phyloP scores from a whole-genome alignment of 139 green algal species.

The Chlamydomonas schloesseri region DNA sequence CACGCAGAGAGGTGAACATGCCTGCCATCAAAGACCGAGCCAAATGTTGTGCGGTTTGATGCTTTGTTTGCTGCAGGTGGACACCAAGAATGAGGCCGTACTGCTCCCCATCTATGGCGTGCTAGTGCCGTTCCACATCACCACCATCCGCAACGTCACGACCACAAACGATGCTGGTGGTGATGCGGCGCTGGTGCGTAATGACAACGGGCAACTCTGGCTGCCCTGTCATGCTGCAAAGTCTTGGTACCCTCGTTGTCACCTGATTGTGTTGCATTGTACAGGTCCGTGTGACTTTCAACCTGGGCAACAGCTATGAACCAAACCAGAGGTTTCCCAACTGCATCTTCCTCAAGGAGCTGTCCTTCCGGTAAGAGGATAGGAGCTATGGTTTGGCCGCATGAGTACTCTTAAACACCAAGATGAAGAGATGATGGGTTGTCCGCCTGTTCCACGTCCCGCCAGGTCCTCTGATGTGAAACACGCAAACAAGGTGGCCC shows the following conservation, averaged over 20 bases:
- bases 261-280: constrained; percentile 50
- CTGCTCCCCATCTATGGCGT: constrained; percentile 97
- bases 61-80: too few species aligned
- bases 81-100: constrained; percentile 86
- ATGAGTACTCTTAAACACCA: too few species aligned
- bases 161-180: constrained; percentile 65
- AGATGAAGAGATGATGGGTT: too few species aligned
- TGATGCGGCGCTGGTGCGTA: constrained; percentile 25
- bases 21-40: too few species aligned
- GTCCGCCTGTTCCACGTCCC: too few species aligned
- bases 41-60: too few species aligned
- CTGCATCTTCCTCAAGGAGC: constrained; percentile 92
- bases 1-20: too few species aligned
- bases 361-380: constrained; percentile 81
- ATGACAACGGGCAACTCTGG: too few species aligned
- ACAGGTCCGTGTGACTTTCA: constrained; percentile 96
- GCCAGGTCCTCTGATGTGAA: constrained; percentile 76
- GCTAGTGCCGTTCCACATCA: constrained; percentile 98
- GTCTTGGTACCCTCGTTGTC: too few species aligned
- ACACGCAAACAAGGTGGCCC: constrained; percentile 63
- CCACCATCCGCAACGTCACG: constrained; percentile 89
- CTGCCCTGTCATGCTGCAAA: background rate
- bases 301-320: constrained; percentile 85
- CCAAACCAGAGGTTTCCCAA: constrained; percentile 77
- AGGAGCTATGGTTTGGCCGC: too few species aligned